Percentiles rank a stretch among this genome's conserved stretches.
These are phyloP conservation scores for Haberlea rhodopensis DNA, from an alignment of 257 asterid genomes.

Conservation along the genomic window DNA sequence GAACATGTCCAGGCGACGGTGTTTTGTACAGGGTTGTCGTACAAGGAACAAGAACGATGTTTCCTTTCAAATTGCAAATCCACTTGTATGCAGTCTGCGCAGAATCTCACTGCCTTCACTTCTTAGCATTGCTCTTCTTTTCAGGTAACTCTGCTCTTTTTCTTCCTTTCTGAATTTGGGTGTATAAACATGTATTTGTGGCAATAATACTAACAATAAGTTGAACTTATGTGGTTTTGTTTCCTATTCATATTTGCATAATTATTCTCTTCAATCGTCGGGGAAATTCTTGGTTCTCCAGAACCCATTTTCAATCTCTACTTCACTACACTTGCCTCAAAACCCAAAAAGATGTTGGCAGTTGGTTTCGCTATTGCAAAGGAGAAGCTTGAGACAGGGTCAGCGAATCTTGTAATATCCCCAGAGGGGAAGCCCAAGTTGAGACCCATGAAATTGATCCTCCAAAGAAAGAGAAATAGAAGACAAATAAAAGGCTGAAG, in stretches of 20 bases:
- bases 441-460: slow-evolving; percentile 71
- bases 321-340: slow-evolving; percentile 25
- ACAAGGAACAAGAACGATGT: neutral
- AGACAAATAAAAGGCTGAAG: slow-evolving; percentile 72
- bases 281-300: slow-evolving; percentile 36
- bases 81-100: slow-evolving; percentile 29
- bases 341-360: slow-evolving; percentile 24
- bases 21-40: neutral
- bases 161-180: neutral
- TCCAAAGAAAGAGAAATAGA: slow-evolving; percentile 85
- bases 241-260: too few relatives aligned
- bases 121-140: slow-evolving; percentile 22
- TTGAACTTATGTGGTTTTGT: too few relatives aligned
- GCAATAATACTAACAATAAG: neutral
- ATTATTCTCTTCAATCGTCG: slow-evolving; percentile 11
- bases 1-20: neutral
- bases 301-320: slow-evolving; percentile 27
- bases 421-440: slow-evolving; percentile 66
- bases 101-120: slow-evolving; percentile 23
- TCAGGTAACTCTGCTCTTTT: slow-evolving; percentile 23
- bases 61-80: slow-evolving; percentile 32
- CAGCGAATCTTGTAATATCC: slow-evolving; percentile 66
- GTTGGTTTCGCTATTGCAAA: slow-evolving; percentile 24
- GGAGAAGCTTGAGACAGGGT: slow-evolving; percentile 59
- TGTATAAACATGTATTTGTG: neutral